Percentiles rank a stretch among this genome's conserved stretches.
These are phyloP conservation scores for Cymbopogon citratus DNA, from an alignment of 176 grass and related monocot genomes.

Conservation along the genomic window DNA sequence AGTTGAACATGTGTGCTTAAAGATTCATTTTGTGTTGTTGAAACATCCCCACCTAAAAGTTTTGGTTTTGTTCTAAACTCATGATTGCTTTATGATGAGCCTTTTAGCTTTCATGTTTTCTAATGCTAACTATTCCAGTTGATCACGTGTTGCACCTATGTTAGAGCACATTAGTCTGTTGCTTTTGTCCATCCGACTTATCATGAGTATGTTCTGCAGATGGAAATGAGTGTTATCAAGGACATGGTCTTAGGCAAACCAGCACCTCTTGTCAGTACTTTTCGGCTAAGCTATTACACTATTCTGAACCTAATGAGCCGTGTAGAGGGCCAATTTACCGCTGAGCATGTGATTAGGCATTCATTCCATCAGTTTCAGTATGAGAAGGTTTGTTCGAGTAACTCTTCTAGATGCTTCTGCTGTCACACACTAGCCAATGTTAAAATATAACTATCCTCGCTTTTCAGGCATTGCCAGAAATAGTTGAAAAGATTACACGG, in stretches of 20 bases:
- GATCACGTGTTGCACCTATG: not conserved
- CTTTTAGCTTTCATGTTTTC: slow-evolving; percentile 16
- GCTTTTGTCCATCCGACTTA: slow-evolving; percentile 9
- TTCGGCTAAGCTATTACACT: slow-evolving; percentile 93
- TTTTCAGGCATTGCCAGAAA: slow-evolving; percentile 82
- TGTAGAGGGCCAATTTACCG: slow-evolving; percentile 95
- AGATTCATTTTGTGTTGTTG: slow-evolving; percentile 1
- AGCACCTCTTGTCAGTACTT: slow-evolving; percentile 93
- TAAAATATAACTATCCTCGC: slow-evolving; percentile 23
- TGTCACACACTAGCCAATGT: slow-evolving; percentile 15
- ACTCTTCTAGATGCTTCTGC: slow-evolving; percentile 22
- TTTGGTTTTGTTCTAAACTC: slow-evolving; percentile 4
- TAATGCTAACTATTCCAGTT: slow-evolving; percentile 7
- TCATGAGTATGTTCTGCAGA: slow-evolving; percentile 50
- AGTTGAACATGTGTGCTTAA: not conserved
- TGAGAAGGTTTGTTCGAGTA: slow-evolving; percentile 66
- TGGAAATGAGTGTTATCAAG: slow-evolving; percentile 99
- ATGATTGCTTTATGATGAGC: slow-evolving; percentile 21
- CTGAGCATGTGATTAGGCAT: slow-evolving; percentile 95
- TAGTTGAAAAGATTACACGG: slow-evolving; percentile 64
- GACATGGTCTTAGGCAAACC: slow-evolving; percentile 99
- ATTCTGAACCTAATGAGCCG: slow-evolving; percentile 98
- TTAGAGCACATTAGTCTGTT: not conserved
- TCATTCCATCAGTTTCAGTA: slow-evolving; percentile 99
- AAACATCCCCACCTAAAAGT: not conserved